phyloP scores from a whole-genome alignment of 345 rosid species.

The Geranium rotundifolium region DNA sequence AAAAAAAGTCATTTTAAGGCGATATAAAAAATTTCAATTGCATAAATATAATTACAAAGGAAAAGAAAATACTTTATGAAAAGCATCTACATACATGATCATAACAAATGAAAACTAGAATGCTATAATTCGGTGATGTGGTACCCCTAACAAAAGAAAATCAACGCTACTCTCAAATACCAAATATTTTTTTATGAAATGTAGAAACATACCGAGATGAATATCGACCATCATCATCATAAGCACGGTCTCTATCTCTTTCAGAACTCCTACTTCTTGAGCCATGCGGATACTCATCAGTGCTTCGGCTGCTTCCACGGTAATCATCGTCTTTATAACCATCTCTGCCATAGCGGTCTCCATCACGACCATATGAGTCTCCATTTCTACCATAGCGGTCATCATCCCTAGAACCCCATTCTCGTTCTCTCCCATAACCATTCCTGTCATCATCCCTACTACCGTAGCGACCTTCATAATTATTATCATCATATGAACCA shows the following conservation, averaged over 20 bases:
- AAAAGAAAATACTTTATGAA: not conserved
- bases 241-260: slow-evolving; percentile 36
- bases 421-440: slow-evolving; percentile 73
- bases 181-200: not conserved
- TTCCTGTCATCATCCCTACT: slow-evolving; percentile 46
- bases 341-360: slow-evolving; percentile 59
- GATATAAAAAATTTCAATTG: not conserved
- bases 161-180: not conserved
- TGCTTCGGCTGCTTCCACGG: slow-evolving; percentile 63
- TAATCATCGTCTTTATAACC: slow-evolving; percentile 69
- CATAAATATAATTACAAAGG: not conserved
- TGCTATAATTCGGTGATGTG: not conserved
- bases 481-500: slow-evolving; percentile 62
- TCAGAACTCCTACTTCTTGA: slow-evolving; percentile 66
- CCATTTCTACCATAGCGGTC: slow-evolving; percentile 65
- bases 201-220: slow-evolving; percentile 44
- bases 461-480: slow-evolving; percentile 37
- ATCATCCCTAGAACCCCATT: slow-evolving; percentile 73
- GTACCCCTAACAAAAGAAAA: not conserved
- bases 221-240: slow-evolving; percentile 60
- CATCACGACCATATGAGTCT: slow-evolving; percentile 61
- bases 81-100: too few relatives aligned
- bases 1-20: not conserved
- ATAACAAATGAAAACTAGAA: too few relatives aligned
- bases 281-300: slow-evolving; percentile 45